Conservation (phyloP, 805 yeast species). For the Candida saitoana region DNA sequence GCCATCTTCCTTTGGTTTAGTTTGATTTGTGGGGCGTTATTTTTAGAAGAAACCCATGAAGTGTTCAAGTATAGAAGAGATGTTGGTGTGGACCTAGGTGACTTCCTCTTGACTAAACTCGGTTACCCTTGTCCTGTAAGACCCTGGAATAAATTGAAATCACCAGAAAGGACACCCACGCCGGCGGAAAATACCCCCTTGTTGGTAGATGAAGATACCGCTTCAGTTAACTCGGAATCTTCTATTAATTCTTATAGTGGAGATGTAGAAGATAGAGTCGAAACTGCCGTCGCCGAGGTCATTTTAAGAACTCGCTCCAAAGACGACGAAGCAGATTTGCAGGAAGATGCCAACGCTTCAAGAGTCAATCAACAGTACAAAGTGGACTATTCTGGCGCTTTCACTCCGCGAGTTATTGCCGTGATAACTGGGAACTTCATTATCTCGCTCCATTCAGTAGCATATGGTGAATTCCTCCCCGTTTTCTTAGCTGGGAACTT, state of each 20-base stretch:
- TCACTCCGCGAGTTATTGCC: slow-evolving; percentile 28
- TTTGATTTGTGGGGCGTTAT: slow-evolving; percentile 23
- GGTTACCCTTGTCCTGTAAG: slow-evolving; percentile 15
- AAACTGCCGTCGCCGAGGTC: slow-evolving; percentile 11
- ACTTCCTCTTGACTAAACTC: slow-evolving; percentile 17
- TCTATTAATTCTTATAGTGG: slow-evolving; percentile 4
- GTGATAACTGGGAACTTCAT: slow-evolving; percentile 32
- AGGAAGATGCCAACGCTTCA: slow-evolving; percentile 5
- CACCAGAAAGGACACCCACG: background rate
- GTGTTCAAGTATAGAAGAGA: slow-evolving; percentile 17
- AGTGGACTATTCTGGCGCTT: slow-evolving; percentile 10
- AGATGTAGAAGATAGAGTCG: slow-evolving; percentile 5
- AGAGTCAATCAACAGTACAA: background rate
- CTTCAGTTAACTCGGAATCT: slow-evolving; percentile 6
- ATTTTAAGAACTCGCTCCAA: slow-evolving; percentile 15
- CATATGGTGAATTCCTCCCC: slow-evolving; percentile 35
- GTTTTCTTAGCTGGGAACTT: slow-evolving; percentile 32
- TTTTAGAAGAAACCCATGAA: slow-evolving; percentile 32
- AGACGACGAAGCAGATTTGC: slow-evolving; percentile 7
- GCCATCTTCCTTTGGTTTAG: slow-evolving; percentile 20
- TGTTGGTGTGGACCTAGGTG: slow-evolving; percentile 30
- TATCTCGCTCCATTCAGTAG: slow-evolving; percentile 28
- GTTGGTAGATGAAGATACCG: background rate
- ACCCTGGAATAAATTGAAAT: slow-evolving; percentile 6
- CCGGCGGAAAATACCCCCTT: slow-evolving; percentile 8